Evolutionary conservation across 495 filamentous ascomycete species (phyloP), one percentile per base, ranked within the genome.

Genomic region (Trichoderma virens): DNA sequence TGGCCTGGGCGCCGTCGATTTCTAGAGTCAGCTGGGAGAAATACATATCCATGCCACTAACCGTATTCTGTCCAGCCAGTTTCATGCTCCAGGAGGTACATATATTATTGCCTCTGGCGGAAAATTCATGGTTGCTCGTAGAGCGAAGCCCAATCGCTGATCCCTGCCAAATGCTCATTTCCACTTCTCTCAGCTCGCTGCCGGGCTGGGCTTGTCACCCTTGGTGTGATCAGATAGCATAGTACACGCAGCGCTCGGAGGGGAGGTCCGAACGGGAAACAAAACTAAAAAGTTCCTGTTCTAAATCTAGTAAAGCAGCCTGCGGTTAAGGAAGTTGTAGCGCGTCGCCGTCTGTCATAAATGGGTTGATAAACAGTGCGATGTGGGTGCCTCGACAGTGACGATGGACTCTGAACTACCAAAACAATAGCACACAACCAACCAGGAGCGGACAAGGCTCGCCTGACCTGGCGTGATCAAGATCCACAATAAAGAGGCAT

Each of bases 401-500:
- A n/a, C n/a, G 32, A 4, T 35, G 32, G 32, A 35, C 32, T 35
- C 32, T 5, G 5, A 45, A 18, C 16, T 4, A 14, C 9, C 6
- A 13, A 45, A 3, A 13, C 23, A 56, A n/a, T 11, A 25, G 45
- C n/a, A 25, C 45, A 20, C 4, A 30, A 56, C 51, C 51, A 51
- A n/a, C 45, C 51, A 30, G 28, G 27, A 56, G 23, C 27, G 23
- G 47, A 56, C 51, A 56, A 27, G 51, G 51, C 51, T 30, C 51
- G 51, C 51, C 51, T 56, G 51, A 56, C 51, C 51, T 56, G 51
- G 51, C 51, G 51, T 56, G 51, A 56, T 56, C 51, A 27, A 56
- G 51, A 56, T 56, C 51, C 51, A 56, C 25, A 56, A 27, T 56
- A 14, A 5, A 16, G 2, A 56, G 25, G 51, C 51, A 56, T 56